Evolutionary conservation across 768 basidiomycete species (phyloP), one percentile per base, ranked within the genome.

Genomic region (Mycena indigotica): DNA sequence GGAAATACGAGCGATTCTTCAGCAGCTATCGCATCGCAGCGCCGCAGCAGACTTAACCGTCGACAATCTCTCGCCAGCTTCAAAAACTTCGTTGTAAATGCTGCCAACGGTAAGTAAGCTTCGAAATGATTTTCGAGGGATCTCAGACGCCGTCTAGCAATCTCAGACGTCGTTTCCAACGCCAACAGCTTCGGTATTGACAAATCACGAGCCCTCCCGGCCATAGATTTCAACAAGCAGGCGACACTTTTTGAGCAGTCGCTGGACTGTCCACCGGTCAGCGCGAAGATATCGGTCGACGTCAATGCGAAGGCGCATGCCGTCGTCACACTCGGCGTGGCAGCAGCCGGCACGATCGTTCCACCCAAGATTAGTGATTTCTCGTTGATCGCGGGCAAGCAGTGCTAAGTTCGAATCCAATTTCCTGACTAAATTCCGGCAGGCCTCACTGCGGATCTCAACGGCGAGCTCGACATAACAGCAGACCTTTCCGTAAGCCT

Each of bases 301-400:
- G 60, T 73, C 4, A 62, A 68, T 21, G 69, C 69, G 5, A 69
- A 69, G 25, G 75, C 73, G 3, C 68, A 76, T 45, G 77, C 72
- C 0, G 57, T 70, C 3, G 70, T 72, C 1, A 68, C 69, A 10
- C 60, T 80, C 19, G 79, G 78, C 13, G 65, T 82, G 5, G 76
- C 72, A 5, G 79, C 74, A 0, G 66, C 55, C 26, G 82, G 83
- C 15, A 78, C 77, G 4, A 67, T 84, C 48, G 52, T 81, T 2
- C 83, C 82, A 2, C 79, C 78, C 0, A 67, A 73, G 25, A 28
- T 48, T 25, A 24, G 24, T 13, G 13, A 3, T 2, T 23, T 32
- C 2, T 30, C 32, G 15, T 29, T 51, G 16, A 52, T 53, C 16
- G 21, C 46, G 13, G 10, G 21, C n/a, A 26, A n/a, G n/a, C n/a